phyloP scores from a whole-genome alignment of 75 land plant species.

The Selaginella tamariscina region DNA sequence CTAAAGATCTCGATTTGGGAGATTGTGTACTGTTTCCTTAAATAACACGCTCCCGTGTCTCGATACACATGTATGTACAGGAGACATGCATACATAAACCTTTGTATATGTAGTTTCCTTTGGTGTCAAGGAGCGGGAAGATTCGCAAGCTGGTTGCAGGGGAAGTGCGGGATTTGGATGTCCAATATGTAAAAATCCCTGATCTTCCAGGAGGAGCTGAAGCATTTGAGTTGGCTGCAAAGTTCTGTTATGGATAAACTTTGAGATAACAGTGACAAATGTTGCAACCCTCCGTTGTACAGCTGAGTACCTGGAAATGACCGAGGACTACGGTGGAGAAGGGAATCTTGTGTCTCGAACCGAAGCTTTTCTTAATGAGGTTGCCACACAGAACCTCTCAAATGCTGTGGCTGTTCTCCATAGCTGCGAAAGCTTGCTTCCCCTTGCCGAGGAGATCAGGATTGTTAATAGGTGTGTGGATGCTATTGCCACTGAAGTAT shows the following conservation, averaged over 20 bases:
- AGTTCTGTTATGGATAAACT: conserved; percentile 84
- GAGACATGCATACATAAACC: too few species aligned
- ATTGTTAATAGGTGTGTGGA: conserved; percentile 60
- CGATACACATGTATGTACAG: too few species aligned
- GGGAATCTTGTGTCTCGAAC: conserved; percentile 64
- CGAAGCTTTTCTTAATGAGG: conserved; percentile 50
- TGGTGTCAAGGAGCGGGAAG: conserved; percentile 75
- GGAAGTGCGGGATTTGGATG: conserved; percentile 46
- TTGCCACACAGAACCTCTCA: conserved; percentile 60
- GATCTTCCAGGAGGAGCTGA: conserved; percentile 68
- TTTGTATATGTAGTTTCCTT: conserved; percentile 69
- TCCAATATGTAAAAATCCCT: conserved; percentile 23
- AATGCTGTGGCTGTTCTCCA: conserved; percentile 57
- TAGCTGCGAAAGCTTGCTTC: conserved; percentile 59
- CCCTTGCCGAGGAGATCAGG: conserved; percentile 61
- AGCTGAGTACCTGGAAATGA: conserved; percentile 73
- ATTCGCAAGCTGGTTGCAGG: conserved; percentile 61
- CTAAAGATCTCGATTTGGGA: too few species aligned
- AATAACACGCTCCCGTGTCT: too few species aligned
- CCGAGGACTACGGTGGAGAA: conserved; percentile 55
- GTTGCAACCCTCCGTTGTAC: conserved; percentile 68
- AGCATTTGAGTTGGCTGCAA: conserved; percentile 61
- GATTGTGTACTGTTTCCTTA: too few species aligned
- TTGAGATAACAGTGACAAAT: conserved; percentile 66
- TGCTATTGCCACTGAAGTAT: conserved; percentile 58